phyloP scores from a whole-genome alignment of 306 rosid genomes.

The Pterocarpus santalinus region DNA sequence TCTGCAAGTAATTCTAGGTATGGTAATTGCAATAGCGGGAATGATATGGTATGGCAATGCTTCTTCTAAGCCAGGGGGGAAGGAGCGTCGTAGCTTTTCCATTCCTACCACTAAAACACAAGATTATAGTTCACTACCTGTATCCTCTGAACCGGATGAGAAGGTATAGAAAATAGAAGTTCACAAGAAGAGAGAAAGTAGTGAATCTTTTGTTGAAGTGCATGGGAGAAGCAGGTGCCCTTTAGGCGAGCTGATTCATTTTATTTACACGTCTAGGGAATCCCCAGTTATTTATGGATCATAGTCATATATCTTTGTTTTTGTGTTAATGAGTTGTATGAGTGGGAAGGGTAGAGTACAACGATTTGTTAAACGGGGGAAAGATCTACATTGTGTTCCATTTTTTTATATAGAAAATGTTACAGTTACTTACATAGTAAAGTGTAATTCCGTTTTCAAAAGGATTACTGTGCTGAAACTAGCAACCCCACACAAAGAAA shows the following conservation, averaged over 20 bases:
- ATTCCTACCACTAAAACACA: constrained; percentile 59
- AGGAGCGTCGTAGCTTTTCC: constrained; percentile 76
- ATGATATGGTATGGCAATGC: constrained; percentile 96
- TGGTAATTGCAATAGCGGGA: constrained; percentile 77
- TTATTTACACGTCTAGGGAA: constrained; percentile 54
- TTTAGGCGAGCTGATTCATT: constrained; percentile 56
- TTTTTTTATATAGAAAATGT: constrained; percentile 44
- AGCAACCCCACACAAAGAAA: not conserved
- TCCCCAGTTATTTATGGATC: constrained; percentile 56
- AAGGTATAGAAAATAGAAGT: constrained; percentile 63
- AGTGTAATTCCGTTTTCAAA: constrained; percentile 10
- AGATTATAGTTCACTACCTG: constrained; percentile 60
- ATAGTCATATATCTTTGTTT: constrained; percentile 36
- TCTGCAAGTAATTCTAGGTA: constrained; percentile 78
- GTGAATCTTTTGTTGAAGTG: constrained; percentile 42
- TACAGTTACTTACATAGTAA: constrained; percentile 39
- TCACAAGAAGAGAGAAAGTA: constrained; percentile 31
- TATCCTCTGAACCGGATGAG: constrained; percentile 66
- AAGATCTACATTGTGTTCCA: constrained; percentile 40
- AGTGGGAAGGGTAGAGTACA: constrained; percentile 31
- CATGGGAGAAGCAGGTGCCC: constrained; percentile 43
- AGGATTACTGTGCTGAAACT: not conserved
- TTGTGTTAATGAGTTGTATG: constrained; percentile 42
- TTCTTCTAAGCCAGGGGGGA: constrained; percentile 89
- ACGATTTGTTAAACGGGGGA: not conserved